phyloP scores from a whole-genome alignment of 768 basidiomycete genomes.

The Leccinellum luteum region DNA sequence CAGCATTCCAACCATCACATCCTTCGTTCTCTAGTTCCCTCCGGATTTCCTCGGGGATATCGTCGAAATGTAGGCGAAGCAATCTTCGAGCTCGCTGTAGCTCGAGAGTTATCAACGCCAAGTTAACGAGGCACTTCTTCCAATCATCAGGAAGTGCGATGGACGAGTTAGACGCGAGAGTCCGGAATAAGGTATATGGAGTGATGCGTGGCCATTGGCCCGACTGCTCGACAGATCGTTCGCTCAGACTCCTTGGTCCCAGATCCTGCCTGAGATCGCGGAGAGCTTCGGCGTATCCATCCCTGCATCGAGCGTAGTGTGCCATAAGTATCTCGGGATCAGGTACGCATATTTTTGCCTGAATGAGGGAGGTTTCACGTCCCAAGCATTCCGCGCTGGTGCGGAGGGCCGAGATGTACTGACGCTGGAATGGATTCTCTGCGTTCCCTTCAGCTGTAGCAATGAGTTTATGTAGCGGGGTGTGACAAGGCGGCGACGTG shows the following conservation, averaged over 20 bases:
- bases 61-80: constrained; percentile 16
- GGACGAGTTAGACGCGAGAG: constrained; percentile 27
- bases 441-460: not conserved
- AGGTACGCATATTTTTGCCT: not conserved
- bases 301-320: constrained; percentile 10
- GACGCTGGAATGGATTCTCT: constrained; percentile 13
- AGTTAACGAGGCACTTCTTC: constrained; percentile 24
- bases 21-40: constrained; percentile 26
- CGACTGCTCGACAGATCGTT: constrained; percentile 16
- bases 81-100: constrained; percentile 38
- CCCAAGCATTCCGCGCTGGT: constrained; percentile 8
- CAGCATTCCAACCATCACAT: constrained; percentile 16
- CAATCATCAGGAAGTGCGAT: constrained; percentile 22
- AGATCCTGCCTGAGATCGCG: constrained; percentile 3
- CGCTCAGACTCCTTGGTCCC: constrained; percentile 15
- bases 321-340: not conserved
- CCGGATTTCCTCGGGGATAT: constrained; percentile 30
- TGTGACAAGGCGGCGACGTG: not conserved
- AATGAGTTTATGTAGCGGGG: constrained; percentile 7
- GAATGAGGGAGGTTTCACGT: not conserved
- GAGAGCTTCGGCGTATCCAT: not conserved
- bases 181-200: constrained; percentile 31
- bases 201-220: constrained; percentile 41
- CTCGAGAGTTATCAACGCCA: constrained; percentile 30
- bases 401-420: constrained; percentile 9